phyloP scores from a whole-genome alignment of 2,329 filamentous ascomycete genomes.

The Fusarium brevicatenulatum region DNA sequence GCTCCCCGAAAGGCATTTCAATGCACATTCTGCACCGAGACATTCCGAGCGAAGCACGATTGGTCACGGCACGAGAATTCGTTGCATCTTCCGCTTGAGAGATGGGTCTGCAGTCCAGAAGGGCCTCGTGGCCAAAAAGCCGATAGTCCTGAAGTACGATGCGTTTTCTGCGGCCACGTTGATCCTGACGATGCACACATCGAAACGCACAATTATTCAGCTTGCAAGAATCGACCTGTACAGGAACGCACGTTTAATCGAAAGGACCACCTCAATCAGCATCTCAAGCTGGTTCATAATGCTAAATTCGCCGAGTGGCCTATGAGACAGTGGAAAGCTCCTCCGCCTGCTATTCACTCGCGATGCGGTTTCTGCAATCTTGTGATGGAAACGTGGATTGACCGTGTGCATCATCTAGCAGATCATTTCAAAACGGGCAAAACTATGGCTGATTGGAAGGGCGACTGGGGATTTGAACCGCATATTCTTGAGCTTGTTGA shows the following conservation, averaged over 20 bases:
- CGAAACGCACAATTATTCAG: slow-evolving; percentile 50
- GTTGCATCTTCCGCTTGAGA: slow-evolving; percentile 56
- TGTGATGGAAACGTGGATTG: slow-evolving; percentile 50
- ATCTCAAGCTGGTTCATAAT: slow-evolving; percentile 54
- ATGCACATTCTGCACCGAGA: slow-evolving; percentile 58
- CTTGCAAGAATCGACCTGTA: slow-evolving; percentile 61
- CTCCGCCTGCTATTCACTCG: slow-evolving; percentile 50
- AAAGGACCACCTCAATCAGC: slow-evolving; percentile 56
- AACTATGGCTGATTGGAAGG: slow-evolving; percentile 56
- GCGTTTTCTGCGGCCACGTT: slow-evolving; percentile 51
- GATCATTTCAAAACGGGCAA: slow-evolving; percentile 55
- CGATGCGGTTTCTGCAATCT: slow-evolving; percentile 54
- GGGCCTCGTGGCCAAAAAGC: slow-evolving; percentile 51
- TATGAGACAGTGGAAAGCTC: slow-evolving; percentile 51
- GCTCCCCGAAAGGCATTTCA: slow-evolving; percentile 47
- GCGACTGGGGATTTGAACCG: slow-evolving; percentile 55
- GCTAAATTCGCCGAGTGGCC: slow-evolving; percentile 49
- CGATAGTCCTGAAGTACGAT: slow-evolving; percentile 42
- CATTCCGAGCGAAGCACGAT: slow-evolving; percentile 57
- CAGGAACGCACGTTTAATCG: slow-evolving; percentile 57
- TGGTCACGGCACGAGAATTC: slow-evolving; percentile 62
- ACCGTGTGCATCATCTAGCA: slow-evolving; percentile 50
- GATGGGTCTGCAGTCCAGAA: slow-evolving; percentile 55
- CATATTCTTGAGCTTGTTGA: slow-evolving; percentile 52
- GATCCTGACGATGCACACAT: slow-evolving; percentile 49